A percentile compares a stretch with the other conserved stretches of the same genome.
phyloP scores from a whole-genome alignment of 768 basidiomycete genomes.

The Filobasidium floriforme region DNA sequence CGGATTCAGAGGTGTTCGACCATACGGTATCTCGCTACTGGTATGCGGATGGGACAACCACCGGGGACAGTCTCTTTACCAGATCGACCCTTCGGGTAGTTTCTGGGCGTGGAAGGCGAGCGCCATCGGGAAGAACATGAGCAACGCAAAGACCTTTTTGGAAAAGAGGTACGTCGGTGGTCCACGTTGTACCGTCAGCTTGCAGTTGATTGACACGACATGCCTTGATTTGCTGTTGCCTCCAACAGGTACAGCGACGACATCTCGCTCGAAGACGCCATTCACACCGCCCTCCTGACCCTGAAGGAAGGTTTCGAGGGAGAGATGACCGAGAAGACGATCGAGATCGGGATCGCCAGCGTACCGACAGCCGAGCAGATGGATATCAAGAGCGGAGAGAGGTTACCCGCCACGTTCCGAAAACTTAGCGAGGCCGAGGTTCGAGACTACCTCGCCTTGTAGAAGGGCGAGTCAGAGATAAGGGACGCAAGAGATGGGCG shows the following conservation, averaged over 20 bases:
- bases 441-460: conserved; percentile 69
- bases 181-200: not conserved
- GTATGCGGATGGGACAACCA: conserved; percentile 94
- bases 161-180: conserved; percentile 76
- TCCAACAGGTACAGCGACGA: conserved; percentile 85
- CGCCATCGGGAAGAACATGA: conserved; percentile 99
- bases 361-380: conserved; percentile 63
- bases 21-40: conserved; percentile 94
- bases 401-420: conserved; percentile 78
- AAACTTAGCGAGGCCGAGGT: conserved; percentile 96
- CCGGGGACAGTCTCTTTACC: conserved; percentile 93
- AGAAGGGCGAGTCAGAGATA: conserved; percentile 13
- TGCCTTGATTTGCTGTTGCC: not conserved
- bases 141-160: conserved; percentile 97
- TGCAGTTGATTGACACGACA: too few species aligned
- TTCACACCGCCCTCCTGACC: conserved; percentile 94
- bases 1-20: conserved; percentile 80
- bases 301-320: conserved; percentile 99
- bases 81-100: conserved; percentile 96
- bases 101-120: conserved; percentile 99
- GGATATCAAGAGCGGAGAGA: conserved; percentile 63
- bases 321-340: conserved; percentile 99
- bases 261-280: conserved; percentile 95
- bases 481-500: too few species aligned
- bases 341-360: conserved; percentile 94